Conservation (phyloP, 352 stramenopile genomes). For the Pythium sukuiense region DNA sequence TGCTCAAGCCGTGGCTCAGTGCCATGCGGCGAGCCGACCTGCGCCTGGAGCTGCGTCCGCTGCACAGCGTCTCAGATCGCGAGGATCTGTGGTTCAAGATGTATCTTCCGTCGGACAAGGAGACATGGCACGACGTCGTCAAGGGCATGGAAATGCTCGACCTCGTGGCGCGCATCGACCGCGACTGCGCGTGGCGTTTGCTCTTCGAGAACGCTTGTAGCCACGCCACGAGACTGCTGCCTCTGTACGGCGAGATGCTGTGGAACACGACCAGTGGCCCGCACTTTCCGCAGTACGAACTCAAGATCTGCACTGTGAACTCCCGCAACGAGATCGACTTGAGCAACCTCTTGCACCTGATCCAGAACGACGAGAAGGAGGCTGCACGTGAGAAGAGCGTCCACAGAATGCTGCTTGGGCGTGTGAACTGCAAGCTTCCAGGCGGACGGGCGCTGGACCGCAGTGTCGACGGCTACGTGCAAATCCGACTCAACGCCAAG, state of each 20-base stretch:
- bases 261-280: background rate
- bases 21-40: conserved; percentile 9
- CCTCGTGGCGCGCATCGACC: conserved; percentile 17
- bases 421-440: background rate
- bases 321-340: background rate
- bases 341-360: background rate
- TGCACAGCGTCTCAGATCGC: conserved; percentile 14
- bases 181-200: conserved; percentile 12
- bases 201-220: conserved; percentile 4
- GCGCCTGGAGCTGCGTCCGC: background rate
- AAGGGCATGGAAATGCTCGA: conserved; percentile 17
- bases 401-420: background rate
- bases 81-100: conserved; percentile 2
- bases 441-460: background rate
- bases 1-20: conserved; percentile 14
- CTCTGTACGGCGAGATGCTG: conserved; percentile 11
- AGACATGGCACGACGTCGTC: conserved; percentile 9
- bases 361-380: background rate
- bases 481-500: background rate
- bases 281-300: background rate
- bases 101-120: conserved; percentile 5
- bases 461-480: background rate
- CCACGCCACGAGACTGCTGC: background rate
- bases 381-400: background rate
- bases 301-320: background rate